Conservation (phyloP, 345 rosid genomes). For the Eucalyptus shirleyi region DNA sequence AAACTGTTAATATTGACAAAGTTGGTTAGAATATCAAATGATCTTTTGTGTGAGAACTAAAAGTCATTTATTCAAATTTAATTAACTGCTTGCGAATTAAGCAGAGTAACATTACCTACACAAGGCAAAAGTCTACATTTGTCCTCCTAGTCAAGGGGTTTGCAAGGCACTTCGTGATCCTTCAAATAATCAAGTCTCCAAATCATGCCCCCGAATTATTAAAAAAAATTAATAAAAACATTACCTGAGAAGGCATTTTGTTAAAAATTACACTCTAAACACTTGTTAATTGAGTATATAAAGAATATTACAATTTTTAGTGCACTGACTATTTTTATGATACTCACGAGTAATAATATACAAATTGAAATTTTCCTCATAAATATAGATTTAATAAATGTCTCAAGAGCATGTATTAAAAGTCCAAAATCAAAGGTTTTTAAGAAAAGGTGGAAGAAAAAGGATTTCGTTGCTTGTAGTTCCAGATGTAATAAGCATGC, state of each 20-base stretch:
- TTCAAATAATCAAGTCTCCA: neutral
- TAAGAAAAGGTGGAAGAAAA: neutral
- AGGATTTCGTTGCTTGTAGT: neutral
- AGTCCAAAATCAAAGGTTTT: neutral
- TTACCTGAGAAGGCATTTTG: neutral
- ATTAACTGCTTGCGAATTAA: accelerated
- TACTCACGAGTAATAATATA: neutral
- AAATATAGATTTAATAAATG: no score
- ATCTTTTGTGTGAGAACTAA: neutral
- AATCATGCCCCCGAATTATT: neutral
- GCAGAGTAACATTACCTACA: neutral
- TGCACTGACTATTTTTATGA: neutral
- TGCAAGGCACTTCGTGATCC: accelerated
- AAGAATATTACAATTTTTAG: neutral
- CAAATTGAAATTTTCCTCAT: neutral
- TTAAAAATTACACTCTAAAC: neutral
- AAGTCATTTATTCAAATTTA: neutral
- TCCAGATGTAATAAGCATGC: neutral
- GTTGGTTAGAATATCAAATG: no score
- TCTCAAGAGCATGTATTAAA: neutral
- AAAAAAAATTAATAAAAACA: no score
- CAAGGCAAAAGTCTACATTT: neutral
- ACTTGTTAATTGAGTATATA: neutral
- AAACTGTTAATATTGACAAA: no score
- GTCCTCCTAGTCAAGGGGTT: neutral